Evolutionary conservation across 768 basidiomycete species (phyloP).

Genomic region (Lyophyllum atratum): DNA sequence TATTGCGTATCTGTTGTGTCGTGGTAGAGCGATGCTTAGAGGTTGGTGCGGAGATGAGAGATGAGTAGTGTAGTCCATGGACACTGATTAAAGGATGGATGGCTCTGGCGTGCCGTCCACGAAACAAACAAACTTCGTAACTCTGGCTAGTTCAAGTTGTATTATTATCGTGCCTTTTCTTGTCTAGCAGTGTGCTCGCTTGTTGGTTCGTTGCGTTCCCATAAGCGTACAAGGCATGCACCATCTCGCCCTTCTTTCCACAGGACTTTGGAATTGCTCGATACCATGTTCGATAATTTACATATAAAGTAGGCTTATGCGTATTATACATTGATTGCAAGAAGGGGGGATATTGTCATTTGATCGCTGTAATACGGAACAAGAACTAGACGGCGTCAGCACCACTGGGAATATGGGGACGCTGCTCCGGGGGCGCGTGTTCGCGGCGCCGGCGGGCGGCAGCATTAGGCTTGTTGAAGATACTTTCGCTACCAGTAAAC

Average conservation of each 20-base stretch:
- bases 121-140: not conserved
- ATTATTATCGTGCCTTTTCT: not conserved
- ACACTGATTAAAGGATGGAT: not conserved
- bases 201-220: too few species aligned
- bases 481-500: constrained; percentile 57
- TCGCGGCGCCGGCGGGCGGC: constrained; percentile 9
- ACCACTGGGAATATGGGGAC: constrained; percentile 9
- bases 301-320: not conserved
- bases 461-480: constrained; percentile 45
- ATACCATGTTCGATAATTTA: too few species aligned
- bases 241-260: too few species aligned
- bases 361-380: not conserved
- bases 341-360: not conserved
- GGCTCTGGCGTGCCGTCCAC: not conserved
- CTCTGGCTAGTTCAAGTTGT: constrained; percentile 12
- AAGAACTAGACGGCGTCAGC: constrained; percentile 10
- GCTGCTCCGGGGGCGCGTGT: constrained; percentile 11
- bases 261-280: too few species aligned
- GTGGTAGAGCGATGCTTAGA: not conserved
- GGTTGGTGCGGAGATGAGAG: not conserved
- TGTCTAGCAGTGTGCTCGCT: not conserved
- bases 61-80: not conserved
- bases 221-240: too few species aligned
- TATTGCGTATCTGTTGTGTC: not conserved
- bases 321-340: too few species aligned